Evolutionary conservation across 2,329 filamentous ascomycete species (phyloP), one percentile per base, ranked within the genome.

Genomic region (Aureobasidium mangrovei): DNA sequence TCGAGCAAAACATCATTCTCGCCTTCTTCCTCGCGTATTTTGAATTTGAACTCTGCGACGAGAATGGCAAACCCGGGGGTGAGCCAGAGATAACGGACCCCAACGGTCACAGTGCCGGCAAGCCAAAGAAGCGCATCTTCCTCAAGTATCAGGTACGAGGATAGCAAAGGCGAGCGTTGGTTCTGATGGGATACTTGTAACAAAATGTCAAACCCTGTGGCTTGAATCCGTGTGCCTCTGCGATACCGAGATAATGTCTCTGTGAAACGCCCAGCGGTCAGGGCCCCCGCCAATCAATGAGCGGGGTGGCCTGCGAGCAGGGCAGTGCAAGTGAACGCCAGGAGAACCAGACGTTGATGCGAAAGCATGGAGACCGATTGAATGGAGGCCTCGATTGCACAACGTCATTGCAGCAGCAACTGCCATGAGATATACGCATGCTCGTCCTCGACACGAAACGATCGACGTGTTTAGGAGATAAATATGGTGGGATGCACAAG

Each of bases 1-100:
- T 81, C 1, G 77, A 80, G 61, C 72, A 74, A 54, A 74, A 70
- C 48, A 64, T 80, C 56, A 74, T 78, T 31, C 71, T 70, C 0
- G 75, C 74, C 1, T 71, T 74, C 44, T 78, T 79, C 54, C 53
- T 77, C 12, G 72, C 76, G 3, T 69, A 69, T 40, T 80, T 79
- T 53, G 72, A 78, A 54, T 75, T 73, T 54, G 60, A 67, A 7
- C 65, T 77, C 3, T 60, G 63, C n/a, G 71, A 79, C 40, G 62
- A 63, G 41, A 53, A 67, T 3, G 76, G 74, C 0, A 67, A 65
- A 2, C 59, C 51, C 27, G 54, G 66, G 4, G 47, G 35, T 1
- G 43, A 57, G 7, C 40, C 68, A n/a, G 72, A 73, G 2, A 33
- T 52, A 4, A 58, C 68, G 0, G 63, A 75, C 54, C 57, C 63